Evolutionary conservation across 75 land plant species (phyloP), one percentile per base, ranked within the genome.

Genomic region (Cunninghamia lanceolata): DNA sequence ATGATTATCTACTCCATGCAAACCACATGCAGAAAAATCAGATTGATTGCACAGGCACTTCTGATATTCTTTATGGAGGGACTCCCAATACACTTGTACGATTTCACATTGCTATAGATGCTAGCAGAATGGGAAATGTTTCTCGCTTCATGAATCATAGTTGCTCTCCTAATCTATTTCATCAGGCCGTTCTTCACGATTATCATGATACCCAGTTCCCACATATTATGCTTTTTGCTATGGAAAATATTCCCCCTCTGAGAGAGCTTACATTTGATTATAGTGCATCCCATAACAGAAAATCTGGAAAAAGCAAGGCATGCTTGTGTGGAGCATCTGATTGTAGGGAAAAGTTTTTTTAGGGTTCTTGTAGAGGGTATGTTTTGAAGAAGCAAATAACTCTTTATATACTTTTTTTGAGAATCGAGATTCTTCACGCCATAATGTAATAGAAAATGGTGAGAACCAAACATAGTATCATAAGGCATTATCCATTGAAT

Each of bases 101-200:
- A 34, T 89, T 86, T 45, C 75, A 90, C 15, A 46, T 94, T 11
- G 43, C 85, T 52, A 88, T 95, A 30, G 92, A 87, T 90, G 93
- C 97, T 40, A 90, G 88, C 79, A 86, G 86, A 43, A 73, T 50
- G 82, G 97, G 97, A 14, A 95, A 95, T 88, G 92, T 95, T 9
- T 87, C 96, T 74, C 94, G 97, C 0, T 96, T 96, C 85, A 93
- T 96, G 89, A 96, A 96, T 86, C 98, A 96, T 71, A 96, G 98
- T 82, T 96, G 98, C 88, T 90, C 87, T 3, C 98, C 98, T 8
- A 96, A 92, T 88, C 88, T 96, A 1, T 87, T 92, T 46, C 89
- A 90, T 89, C 95, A 95, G 88, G 88, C 91, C 36, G 90, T 96
- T 52, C 47, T 90, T 19, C 82, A 83, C 85, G 94, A 92, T 16